Percentiles rank a stretch among this genome's conserved stretches.
Evolutionary conservation across 352 stramenopile genomes (phyloP).

Genomic region (Pelagophyceae sp.): DNA sequence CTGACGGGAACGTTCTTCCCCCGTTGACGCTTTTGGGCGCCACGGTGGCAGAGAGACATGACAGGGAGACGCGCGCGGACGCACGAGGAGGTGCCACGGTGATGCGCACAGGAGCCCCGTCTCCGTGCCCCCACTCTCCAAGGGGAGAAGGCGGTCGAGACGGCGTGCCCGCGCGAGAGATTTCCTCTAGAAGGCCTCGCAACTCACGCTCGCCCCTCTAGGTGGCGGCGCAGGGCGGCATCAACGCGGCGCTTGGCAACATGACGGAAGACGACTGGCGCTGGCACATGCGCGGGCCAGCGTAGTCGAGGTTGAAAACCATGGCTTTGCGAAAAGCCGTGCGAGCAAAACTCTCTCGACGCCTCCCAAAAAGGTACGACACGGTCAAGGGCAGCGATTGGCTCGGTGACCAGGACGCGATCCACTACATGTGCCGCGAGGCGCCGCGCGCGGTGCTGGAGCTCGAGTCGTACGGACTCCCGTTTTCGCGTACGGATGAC

Average conservation of each 20-base stretch:
- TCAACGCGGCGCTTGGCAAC: conserved; percentile 94
- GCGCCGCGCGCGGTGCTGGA: conserved; percentile 73
- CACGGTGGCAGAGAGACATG: no score
- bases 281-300: conserved; percentile 80
- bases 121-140: no score
- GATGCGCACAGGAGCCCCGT: no score
- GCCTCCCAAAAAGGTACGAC: no score
- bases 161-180: no score
- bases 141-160: no score
- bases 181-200: no score
- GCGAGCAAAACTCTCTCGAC: conserved; percentile 29
- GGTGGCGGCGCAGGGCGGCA: conserved; percentile 86
- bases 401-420: conserved; percentile 93
- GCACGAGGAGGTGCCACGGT: no score
- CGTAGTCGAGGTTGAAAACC: background rate
- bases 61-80: no score
- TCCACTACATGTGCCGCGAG: conserved; percentile 96
- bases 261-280: conserved; percentile 92
- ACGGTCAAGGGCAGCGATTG: conserved; percentile 93
- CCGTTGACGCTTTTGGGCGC: no score
- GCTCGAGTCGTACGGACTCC: conserved; percentile 88
- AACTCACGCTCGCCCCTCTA: no score
- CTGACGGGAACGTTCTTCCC: no score
- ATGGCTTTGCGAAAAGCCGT: background rate
- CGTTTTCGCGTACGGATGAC: conserved; percentile 89